Base-by-base conservation (phyloP, 2,329 filamentous ascomycete species). In the Diaporthe ampelina region DNA sequence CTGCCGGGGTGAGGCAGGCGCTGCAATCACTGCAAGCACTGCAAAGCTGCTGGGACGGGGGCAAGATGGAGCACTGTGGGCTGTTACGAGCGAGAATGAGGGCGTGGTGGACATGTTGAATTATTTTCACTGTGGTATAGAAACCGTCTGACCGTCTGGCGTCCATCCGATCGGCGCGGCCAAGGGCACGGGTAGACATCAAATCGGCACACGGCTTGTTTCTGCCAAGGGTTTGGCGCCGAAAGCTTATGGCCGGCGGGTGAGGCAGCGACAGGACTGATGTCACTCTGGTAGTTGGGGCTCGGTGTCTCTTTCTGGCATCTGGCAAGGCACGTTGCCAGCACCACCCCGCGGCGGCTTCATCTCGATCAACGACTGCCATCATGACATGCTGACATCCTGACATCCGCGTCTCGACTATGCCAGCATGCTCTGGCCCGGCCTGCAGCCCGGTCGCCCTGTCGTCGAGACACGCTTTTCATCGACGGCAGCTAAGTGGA, bases 291-390 rank as follows among this genome's bases (percentile, higher is more conserved):
- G 35, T 35, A 40, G 21, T 5, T 24, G 21, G 7, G n/a, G 24
- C 61, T 67, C 61, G 61, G 61, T 67, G 61, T 67, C 61, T 40
- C 61, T 26, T 67, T 67, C 61, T 67, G 61, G 61, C 43, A 61
- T 3, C 3, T 17, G 9, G 13, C 10, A 65, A 48, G 24, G 17
- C 43, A 29, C 58, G 29, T 57, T 57, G 54, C 29, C 29, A 13
- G 32, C 58, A 63, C 15, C 35, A 9, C 7, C 35, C 4, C 4
- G 9, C 32, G 9, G 35, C 35, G 35, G 35, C 35, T 37, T 37
- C 35, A 37, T 37, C 35, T 37, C 35, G 61, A 50, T 67, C 21
- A 48, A 21, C 19, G 45, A 21, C 45, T 45, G 43, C 43, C 15
- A 29, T 29, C 29, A 29, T 29, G 29, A 2, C 29, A 29, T 29